Conservation (phyloP, 2,329 filamentous ascomycete genomes). For the Ophiostoma novo-ulmi region DNA sequence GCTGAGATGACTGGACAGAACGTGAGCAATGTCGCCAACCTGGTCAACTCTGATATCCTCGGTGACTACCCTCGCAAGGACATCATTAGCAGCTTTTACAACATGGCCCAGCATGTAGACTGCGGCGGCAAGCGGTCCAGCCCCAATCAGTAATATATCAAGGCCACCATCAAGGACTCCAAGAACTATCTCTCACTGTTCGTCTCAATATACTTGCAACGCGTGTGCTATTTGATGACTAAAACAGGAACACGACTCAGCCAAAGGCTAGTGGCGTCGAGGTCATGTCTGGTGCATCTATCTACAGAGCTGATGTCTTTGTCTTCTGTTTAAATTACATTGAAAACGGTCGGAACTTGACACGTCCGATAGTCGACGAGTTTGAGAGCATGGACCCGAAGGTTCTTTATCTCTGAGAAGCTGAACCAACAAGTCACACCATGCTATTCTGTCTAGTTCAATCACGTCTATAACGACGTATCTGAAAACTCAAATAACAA, state of each 20-base stretch:
- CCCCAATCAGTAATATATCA: not conserved
- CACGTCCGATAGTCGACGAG: not conserved
- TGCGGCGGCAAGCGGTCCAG: not conserved
- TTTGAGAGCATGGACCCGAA: not conserved
- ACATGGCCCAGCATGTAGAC: not conserved
- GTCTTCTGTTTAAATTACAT: not conserved
- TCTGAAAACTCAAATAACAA: not conserved
- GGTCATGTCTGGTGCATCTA: not conserved
- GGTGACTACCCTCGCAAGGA: slow-evolving; percentile 24
- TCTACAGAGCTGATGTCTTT: not conserved
- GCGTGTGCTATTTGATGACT: not conserved
- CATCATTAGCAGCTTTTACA: not conserved
- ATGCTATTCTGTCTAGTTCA: not conserved
- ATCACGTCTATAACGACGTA: not conserved
- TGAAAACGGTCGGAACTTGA: not conserved
- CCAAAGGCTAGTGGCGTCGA: not conserved
- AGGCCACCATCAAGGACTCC: not conserved
- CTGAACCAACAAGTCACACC: not conserved
- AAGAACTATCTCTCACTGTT: not conserved
- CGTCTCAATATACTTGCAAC: not conserved
- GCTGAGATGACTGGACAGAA: slow-evolving; percentile 45
- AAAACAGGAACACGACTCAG: not conserved
- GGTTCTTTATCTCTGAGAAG: not conserved
- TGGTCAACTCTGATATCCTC: slow-evolving; percentile 26
- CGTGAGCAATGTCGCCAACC: slow-evolving; percentile 27